Base-by-base conservation (phyloP, 192 early-diverging fungal genomes). In the Coemansia sp. region DNA sequence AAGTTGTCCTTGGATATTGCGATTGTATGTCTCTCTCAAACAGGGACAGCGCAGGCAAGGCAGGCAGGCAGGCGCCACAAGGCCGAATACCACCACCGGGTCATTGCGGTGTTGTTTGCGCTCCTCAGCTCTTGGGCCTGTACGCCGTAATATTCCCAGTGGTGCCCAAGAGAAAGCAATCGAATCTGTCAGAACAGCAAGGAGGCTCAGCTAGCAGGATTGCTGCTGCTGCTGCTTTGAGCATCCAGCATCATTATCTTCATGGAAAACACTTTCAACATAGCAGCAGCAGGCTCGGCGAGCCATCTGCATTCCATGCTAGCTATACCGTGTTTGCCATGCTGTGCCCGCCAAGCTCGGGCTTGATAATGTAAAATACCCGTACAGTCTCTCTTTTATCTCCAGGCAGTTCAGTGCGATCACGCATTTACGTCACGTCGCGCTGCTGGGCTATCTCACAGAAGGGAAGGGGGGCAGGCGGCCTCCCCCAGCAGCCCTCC, bases 391-490 rank as follows among this genome's bases (percentile, higher is more conserved):
- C 7, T 48, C 13, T 13, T 50, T 50, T 50, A 11, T 7, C 43
- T 18, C 43, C n/a, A 47, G 43, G 48, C 48, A 50, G 48, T 31
- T 12, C 37, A 34, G 13, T 48, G 35, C 62, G 62, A 64, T 64
- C 62, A 64, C 62, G 62, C 62, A 64, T 16, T 14, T 66, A 55
- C 60, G 68, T 70, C 58, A 42, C 37, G 60, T 43, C 59, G 65
- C 56, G 52, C 68, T 26, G 20, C 4, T 33, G 47, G 31, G 23
- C 56, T 25, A 23, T 34, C 23, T 23, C 48, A 52, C 3, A 18
- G 23, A 35, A 45, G 18, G 31, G 53, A 35, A 18, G 45, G 62
- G 55, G 50, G 55, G 69, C 47, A 56, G 5, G 48, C 20, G 21
- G 58, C 69, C 69, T 20, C 57, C 69, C 58, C 38, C 56, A 18